A percentile compares a stretch with the other conserved stretches of the same genome.
phyloP scores from a whole-genome alignment of 2,329 filamentous ascomycete genomes.

The Neocucurbitaria cava region DNA sequence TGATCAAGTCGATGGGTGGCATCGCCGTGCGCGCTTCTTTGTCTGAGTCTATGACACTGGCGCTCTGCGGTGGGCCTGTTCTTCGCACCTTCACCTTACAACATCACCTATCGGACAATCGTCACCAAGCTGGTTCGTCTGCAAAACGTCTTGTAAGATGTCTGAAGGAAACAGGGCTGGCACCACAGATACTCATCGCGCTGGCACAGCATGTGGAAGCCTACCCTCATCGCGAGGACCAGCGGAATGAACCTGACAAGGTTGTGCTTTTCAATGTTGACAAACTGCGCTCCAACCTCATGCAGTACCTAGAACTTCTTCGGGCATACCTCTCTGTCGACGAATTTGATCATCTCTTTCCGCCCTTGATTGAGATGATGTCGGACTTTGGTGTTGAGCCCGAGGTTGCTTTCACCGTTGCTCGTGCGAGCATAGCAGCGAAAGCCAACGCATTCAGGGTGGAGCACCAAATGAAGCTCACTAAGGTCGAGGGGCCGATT shows the following conservation, averaged over 20 bases:
- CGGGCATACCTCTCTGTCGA: constrained; percentile 77
- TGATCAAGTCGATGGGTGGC: constrained; percentile 92
- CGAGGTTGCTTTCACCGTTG: constrained; percentile 83
- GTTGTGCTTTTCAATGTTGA: constrained; percentile 87
- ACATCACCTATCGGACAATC: constrained; percentile 79
- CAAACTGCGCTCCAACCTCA: constrained; percentile 83
- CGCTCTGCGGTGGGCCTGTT: constrained; percentile 84
- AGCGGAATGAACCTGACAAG: constrained; percentile 84
- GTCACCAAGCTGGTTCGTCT: constrained; percentile 76
- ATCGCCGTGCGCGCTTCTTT: constrained; percentile 87
- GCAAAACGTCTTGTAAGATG: constrained; percentile 82
- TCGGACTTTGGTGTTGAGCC: constrained; percentile 80
- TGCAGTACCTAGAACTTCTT: constrained; percentile 88
- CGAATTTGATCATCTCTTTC: constrained; percentile 80
- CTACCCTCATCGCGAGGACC: constrained; percentile 78
- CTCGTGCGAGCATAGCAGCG: constrained; percentile 71
- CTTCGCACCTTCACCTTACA: constrained; percentile 80
- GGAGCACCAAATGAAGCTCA: constrained; percentile 33
- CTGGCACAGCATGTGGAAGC: constrained; percentile 89
- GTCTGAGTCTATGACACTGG: constrained; percentile 84
- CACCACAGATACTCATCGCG: constrained; percentile 83
- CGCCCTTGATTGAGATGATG: constrained; percentile 76
- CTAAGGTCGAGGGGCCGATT: constrained; percentile 16
- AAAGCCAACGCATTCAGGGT: constrained; percentile 48
- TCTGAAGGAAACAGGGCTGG: constrained; percentile 77